Evolutionary conservation across 306 rosid species (phyloP).

Genomic region (Cucurbita moschata): DNA sequence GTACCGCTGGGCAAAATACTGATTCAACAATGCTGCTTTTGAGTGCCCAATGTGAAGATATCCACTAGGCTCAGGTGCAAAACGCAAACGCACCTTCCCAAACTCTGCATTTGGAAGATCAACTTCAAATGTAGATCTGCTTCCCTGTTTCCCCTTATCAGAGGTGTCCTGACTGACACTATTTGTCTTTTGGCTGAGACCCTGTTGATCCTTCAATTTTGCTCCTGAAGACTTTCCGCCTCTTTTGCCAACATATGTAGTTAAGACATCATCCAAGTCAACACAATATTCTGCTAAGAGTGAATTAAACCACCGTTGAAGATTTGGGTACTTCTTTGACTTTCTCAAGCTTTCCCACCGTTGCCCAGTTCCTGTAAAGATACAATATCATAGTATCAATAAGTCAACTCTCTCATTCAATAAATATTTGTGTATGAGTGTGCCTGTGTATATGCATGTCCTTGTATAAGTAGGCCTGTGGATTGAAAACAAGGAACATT

Average conservation of each 20-base stretch:
- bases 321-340: constrained; percentile 69
- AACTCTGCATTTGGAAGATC: constrained; percentile 88
- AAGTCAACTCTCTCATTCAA: not conserved
- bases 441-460: not conserved
- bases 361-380: constrained; percentile 51
- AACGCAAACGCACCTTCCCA: constrained; percentile 77
- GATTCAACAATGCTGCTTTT: constrained; percentile 82
- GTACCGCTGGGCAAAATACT: constrained; percentile 72
- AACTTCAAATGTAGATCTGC: constrained; percentile 35
- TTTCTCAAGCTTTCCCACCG: constrained; percentile 96
- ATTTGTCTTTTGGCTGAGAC: constrained; percentile 18
- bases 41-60: constrained; percentile 97
- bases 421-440: not conserved
- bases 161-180: constrained; percentile 26
- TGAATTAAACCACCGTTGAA: constrained; percentile 73
- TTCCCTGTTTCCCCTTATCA: constrained; percentile 33
- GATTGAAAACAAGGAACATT: not conserved
- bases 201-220: constrained; percentile 30
- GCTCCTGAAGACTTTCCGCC: constrained; percentile 40
- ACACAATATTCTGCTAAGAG: constrained; percentile 32
- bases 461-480: not conserved
- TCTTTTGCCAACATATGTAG: constrained; percentile 43
- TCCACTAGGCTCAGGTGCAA: constrained; percentile 97
- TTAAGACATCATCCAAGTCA: constrained; percentile 37
- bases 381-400: not conserved